Evolutionary conservation across 495 filamentous ascomycete genomes (phyloP).

Genomic region (Collariella sp.): DNA sequence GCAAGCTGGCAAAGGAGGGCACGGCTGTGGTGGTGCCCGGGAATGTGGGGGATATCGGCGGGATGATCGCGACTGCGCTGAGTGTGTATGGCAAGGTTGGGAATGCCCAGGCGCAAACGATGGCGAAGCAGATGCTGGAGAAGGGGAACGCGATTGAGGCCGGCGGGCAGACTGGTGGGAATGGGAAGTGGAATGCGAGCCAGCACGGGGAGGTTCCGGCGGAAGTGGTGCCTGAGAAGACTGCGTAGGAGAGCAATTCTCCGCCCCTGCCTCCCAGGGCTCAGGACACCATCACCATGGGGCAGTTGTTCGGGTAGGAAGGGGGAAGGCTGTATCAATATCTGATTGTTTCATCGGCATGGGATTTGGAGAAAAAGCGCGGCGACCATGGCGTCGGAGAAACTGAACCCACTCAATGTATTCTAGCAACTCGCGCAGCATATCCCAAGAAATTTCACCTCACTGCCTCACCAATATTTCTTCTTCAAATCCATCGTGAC

Average conservation of each 20-base stretch:
- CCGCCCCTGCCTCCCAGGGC: no score
- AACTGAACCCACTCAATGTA: neutral
- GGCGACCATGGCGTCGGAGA: neutral
- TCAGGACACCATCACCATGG: no score
- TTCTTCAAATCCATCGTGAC: no score
- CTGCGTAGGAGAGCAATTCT: neutral
- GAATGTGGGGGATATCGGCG: slow-evolving; percentile 92
- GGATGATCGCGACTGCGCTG: slow-evolving; percentile 96
- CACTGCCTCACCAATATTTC: no score
- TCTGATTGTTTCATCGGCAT: neutral
- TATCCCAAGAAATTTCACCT: neutral
- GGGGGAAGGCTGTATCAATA: slow-evolving; percentile 3
- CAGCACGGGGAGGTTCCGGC: neutral
- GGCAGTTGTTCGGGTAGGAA: neutral
- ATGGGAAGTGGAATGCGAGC: slow-evolving; percentile 11
- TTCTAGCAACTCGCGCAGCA: neutral
- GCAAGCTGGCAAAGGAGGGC: slow-evolving; percentile 81
- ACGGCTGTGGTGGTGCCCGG: slow-evolving; percentile 92
- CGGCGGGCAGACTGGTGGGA: slow-evolving; percentile 6
- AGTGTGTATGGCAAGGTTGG: slow-evolving; percentile 92
- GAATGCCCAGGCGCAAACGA: slow-evolving; percentile 63
- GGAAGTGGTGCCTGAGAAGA: neutral
- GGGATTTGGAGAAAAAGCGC: neutral
- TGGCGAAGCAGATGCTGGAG: slow-evolving; percentile 46
- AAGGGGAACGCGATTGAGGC: slow-evolving; percentile 17